phyloP scores from a whole-genome alignment of 2,329 filamentous ascomycete species.

The Colletotrichum tropicicola region DNA sequence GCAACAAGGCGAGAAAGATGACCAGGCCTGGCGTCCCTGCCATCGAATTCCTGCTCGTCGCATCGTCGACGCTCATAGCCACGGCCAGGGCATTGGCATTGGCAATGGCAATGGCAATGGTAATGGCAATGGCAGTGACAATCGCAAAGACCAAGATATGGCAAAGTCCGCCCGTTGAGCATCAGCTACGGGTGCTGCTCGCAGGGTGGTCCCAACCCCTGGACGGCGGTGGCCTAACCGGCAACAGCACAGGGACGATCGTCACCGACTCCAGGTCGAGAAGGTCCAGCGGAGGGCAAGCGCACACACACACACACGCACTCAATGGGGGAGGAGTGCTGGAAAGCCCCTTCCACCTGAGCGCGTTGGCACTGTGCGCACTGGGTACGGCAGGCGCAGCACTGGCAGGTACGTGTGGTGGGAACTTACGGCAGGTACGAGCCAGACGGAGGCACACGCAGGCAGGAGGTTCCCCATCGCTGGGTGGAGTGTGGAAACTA shows the following conservation, averaged over 20 bases:
- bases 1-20: neutral
- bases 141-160: neutral
- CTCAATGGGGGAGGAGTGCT: neutral
- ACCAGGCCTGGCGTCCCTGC: neutral
- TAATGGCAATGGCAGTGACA: too few relatives aligned
- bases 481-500: neutral
- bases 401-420: neutral
- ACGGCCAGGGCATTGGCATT: conserved; percentile 1
- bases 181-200: conserved; percentile 9
- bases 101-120: too few relatives aligned
- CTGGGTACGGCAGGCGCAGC: neutral
- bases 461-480: too few relatives aligned
- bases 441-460: neutral
- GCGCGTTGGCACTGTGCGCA: neutral
- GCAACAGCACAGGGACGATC: conserved; percentile 18
- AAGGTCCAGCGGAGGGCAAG: neutral
- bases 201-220: conserved; percentile 25
- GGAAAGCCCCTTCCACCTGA: too few relatives aligned
- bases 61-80: neutral
- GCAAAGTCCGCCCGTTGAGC: neutral
- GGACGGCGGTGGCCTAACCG: conserved; percentile 18
- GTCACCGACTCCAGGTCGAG: conserved; percentile 18
- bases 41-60: neutral
- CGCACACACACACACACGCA: too few relatives aligned
- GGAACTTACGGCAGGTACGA: neutral